Base-by-base conservation (phyloP, 2,329 filamentous ascomycete genomes). In the Cercospora nicotianae region DNA sequence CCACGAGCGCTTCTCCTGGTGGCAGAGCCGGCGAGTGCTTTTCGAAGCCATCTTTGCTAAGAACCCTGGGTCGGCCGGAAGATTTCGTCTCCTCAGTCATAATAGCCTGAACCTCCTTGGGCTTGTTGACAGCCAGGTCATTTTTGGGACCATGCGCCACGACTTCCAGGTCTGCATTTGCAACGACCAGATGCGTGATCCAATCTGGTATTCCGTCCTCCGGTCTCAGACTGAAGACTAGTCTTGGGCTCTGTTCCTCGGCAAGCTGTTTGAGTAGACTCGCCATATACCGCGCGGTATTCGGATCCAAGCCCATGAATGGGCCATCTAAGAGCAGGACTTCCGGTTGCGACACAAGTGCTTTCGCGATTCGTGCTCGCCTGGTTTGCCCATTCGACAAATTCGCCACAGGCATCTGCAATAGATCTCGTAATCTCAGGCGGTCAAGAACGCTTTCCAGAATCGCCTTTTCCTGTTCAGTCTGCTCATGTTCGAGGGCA, bases 271-370 rank as follows among this genome's bases (percentile, higher is more conserved):
- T 82, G 23, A 97, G 82, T 58, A 98, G 83, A 0, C 85, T 84
- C 48, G 91, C 94, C 72, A 98, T 81, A 1, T 87, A 86, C 12
- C 86, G 84, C 12, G 92, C 87, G 0, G 93, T 96, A 5, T 89
- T 90, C 13, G 94, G 95, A 79, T 98, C 95, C 16, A 99, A 83
- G 0, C 95, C 94, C 91, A 97, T 96, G 76, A 97, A 97, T 1
- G 95, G 94, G 74, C 97, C 94, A 80, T 99, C 95, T 2, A 97
- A 83, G 63, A 98, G 83, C 69, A 99, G 77, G 10, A 97, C 85
- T 78, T 96, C 91, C 0, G 95, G 95, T 63, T 86, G 86, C 6
- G 84, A 88, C 67, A 98, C 83, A 61, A 99, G 81, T 0, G 94
- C 93, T 74, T 93, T 91, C 1, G 93, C 95, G 72, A 99, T 97